Conservation (phyloP, 306 rosid genomes). For the Adenanthera pavonina region DNA sequence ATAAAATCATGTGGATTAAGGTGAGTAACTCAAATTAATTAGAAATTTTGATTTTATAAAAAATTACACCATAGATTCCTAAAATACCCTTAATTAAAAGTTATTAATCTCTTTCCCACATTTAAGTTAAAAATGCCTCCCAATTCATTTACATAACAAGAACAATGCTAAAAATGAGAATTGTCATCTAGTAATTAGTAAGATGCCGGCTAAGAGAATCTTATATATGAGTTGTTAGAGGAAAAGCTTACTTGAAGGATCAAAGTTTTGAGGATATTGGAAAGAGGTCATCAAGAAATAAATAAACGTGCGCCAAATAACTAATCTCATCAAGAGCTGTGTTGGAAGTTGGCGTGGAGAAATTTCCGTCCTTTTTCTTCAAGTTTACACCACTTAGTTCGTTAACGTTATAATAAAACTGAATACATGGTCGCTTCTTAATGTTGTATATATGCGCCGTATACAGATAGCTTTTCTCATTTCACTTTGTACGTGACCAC, state of each 20-base stretch:
- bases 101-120: too few species aligned
- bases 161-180: not conserved
- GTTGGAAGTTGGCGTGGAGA: not conserved
- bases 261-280: not conserved
- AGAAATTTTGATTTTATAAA: too few species aligned
- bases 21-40: too few species aligned
- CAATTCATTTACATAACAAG: not conserved
- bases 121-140: not conserved
- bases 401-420: not conserved
- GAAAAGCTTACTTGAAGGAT: not conserved
- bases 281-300: not conserved
- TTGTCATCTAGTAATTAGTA: not conserved
- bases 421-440: not conserved
- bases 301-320: not conserved
- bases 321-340: too few species aligned
- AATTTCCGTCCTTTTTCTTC: not conserved
- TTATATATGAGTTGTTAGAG: not conserved
- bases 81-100: too few species aligned
- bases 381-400: not conserved
- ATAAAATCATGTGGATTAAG: too few species aligned
- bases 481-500: not conserved
- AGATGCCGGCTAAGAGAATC: not conserved
- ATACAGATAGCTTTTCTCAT: not conserved
- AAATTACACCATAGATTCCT: too few species aligned
- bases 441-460: not conserved